Evolutionary conservation across 768 basidiomycete genomes (phyloP).

Genomic region (Termitomyces sp.): DNA sequence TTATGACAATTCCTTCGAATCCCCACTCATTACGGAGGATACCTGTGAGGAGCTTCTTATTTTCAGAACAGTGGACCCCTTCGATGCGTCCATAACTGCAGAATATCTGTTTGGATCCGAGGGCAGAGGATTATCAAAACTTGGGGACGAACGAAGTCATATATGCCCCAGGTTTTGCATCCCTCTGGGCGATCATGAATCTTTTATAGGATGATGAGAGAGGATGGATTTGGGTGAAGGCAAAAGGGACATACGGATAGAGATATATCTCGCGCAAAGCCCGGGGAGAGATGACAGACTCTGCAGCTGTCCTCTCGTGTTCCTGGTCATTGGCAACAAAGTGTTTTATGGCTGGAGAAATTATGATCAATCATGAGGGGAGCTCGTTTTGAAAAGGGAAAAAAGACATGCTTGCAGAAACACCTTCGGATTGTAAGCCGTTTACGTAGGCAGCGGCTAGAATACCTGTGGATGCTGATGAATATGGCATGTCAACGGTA

Average conservation of each 20-base stretch:
- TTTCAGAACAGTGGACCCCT: conserved; percentile 70
- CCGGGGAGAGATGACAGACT: conserved; percentile 60
- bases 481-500: not conserved
- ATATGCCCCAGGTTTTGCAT: conserved; percentile 58
- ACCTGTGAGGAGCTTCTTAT: conserved; percentile 50
- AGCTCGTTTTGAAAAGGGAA: not conserved
- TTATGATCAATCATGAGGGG: conserved; percentile 1
- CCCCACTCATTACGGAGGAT: conserved; percentile 76
- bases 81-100: conserved; percentile 70
- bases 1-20: conserved; percentile 67
- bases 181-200: conserved; percentile 66
- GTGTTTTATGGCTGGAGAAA: conserved; percentile 58
- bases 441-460: conserved; percentile 66
- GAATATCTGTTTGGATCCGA: not conserved
- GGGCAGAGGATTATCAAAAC: not conserved
- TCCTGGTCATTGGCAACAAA: conserved; percentile 76
- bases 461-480: conserved; percentile 33
- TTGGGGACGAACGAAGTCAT: conserved; percentile 55
- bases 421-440: conserved; percentile 62
- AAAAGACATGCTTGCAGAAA: conserved; percentile 46
- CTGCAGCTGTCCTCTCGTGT: conserved; percentile 61
- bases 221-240: not conserved
- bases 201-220: conserved; percentile 21
- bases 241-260: conserved; percentile 45
- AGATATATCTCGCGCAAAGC: conserved; percentile 72